Percentiles rank a stretch among this genome's conserved stretches.
phyloP scores from a whole-genome alignment of 148 eudicot species.

The Silene conica region DNA sequence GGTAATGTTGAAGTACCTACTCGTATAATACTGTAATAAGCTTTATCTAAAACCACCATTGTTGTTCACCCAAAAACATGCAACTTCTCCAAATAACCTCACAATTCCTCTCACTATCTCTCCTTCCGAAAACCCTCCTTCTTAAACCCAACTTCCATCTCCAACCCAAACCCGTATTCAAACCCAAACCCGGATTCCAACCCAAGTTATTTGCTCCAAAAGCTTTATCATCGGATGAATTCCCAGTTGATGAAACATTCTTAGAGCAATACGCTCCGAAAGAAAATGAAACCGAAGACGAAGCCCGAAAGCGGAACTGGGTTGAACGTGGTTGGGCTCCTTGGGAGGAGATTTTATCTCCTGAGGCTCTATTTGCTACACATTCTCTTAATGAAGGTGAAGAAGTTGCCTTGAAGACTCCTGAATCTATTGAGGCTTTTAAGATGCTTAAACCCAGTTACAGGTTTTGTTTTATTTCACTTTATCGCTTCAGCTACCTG shows the following conservation, averaged over 20 bases:
- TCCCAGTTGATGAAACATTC: slow-evolving; percentile 79
- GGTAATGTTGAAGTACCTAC: no score
- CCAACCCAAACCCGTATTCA: slow-evolving; percentile 10
- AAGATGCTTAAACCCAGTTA: slow-evolving; percentile 78
- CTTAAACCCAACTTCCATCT: not conserved
- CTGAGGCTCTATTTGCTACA: slow-evolving; percentile 80
- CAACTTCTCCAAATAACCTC: slow-evolving; percentile 46
- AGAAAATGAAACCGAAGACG: slow-evolving; percentile 63
- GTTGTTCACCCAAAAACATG: slow-evolving; percentile 34
- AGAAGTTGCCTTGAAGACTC: slow-evolving; percentile 62
- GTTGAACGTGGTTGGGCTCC: slow-evolving; percentile 94
- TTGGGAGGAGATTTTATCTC: slow-evolving; percentile 88
- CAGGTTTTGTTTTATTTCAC: slow-evolving; percentile 1
- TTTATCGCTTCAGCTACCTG: not conserved
- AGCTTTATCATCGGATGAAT: slow-evolving; percentile 59
- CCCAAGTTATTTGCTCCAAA: slow-evolving; percentile 8
- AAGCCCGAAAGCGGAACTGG: slow-evolving; percentile 86
- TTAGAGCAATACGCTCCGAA: slow-evolving; percentile 61
- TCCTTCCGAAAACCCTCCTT: slow-evolving; percentile 39
- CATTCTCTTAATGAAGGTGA: slow-evolving; percentile 81
- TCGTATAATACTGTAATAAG: not conserved
- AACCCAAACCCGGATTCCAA: not conserved
- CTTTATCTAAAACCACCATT: not conserved
- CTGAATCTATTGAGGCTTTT: slow-evolving; percentile 87
- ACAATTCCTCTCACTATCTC: slow-evolving; percentile 28